Base-by-base conservation (phyloP, 1,139 yeast genomes). In the Casaregolazyma lundiana region DNA sequence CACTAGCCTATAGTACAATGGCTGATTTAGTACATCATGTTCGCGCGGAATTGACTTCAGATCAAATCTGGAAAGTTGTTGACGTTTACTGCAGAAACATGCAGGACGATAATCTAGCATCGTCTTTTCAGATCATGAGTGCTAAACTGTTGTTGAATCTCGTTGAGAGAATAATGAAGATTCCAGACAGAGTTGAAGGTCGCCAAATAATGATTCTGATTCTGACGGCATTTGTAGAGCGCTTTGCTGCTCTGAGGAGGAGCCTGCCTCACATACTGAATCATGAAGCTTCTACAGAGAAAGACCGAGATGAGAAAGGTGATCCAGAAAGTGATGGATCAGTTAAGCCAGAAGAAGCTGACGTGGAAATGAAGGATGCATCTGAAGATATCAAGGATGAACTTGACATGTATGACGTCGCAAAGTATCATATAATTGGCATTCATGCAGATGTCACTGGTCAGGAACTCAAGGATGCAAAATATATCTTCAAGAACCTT, bases 11-110 rank as follows among this genome's bases (percentile, higher is more conserved):
- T 63, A 86, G 96, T 35, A 89, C 95, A 5, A 94, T 92, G 46
- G 98, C 98, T 0, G 99, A 94, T 63, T 82, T 94, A 59, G 85
- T 94, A 46, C 97, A 92, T 59, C 89, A 87, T 58, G 95, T 92
- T 2, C 79, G 97, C 57, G 80, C 82, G 48, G 96, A 90, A 54
- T 72, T 94, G 48, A 81, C 87, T 1, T 80, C 94, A 1, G 80
- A 78, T 35, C 97, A 89, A 61, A 85, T 92, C 8, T 84, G 95
- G 83, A 83, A 85, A 49, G 87, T 96, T 0, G 95, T 94, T 3
- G 76, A 75, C 41, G 85, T 88, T 47, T 94, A 88, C 62, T 85
- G 96, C 59, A 79, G 76, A 35, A 80, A 88, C 56, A 71, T 94
- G 53, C 85, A 84, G 56, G 97, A 92, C 61, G 82, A 80, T 55